Conservation (phyloP, 805 yeast species). For the Candida ascalaphidarum region DNA sequence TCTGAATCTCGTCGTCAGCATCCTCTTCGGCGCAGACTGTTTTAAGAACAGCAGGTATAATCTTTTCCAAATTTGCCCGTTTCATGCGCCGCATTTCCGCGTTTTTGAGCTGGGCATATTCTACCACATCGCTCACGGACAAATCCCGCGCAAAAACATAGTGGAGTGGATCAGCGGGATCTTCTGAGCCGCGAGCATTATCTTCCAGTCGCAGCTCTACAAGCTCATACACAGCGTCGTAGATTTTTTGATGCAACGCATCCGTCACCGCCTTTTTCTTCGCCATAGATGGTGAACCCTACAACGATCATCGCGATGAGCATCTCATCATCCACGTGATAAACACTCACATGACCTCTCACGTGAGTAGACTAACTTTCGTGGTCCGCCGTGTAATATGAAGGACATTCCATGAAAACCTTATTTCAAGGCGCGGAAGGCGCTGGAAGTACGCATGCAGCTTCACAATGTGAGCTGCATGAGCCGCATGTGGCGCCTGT, state of each 20-base stretch:
- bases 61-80: slow-evolving; percentile 50
- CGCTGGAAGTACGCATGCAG: no score
- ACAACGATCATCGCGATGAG: no score
- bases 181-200: slow-evolving; percentile 20
- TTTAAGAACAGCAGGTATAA: slow-evolving; percentile 52
- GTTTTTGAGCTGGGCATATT: slow-evolving; percentile 57
- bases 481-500: no score
- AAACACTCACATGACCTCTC: no score
- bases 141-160: slow-evolving; percentile 60
- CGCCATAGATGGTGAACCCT: no score
- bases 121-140: slow-evolving; percentile 40
- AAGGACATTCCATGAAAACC: no score
- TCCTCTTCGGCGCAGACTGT: slow-evolving; percentile 53
- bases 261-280: slow-evolving; percentile 2
- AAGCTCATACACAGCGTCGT: slow-evolving; percentile 44
- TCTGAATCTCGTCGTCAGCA: slow-evolving; percentile 38
- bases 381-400: no score
- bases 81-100: slow-evolving; percentile 63
- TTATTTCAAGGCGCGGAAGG: no score
- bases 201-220: slow-evolving; percentile 52
- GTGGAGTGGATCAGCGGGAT: slow-evolving; percentile 29
- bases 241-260: slow-evolving; percentile 46
- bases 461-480: no score
- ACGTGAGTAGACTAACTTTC: no score
- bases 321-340: no score